These are phyloP conservation scores for Echeveria elegans DNA, from an alignment of 164 flowering plant genomes.

Conservation along the genomic window DNA sequence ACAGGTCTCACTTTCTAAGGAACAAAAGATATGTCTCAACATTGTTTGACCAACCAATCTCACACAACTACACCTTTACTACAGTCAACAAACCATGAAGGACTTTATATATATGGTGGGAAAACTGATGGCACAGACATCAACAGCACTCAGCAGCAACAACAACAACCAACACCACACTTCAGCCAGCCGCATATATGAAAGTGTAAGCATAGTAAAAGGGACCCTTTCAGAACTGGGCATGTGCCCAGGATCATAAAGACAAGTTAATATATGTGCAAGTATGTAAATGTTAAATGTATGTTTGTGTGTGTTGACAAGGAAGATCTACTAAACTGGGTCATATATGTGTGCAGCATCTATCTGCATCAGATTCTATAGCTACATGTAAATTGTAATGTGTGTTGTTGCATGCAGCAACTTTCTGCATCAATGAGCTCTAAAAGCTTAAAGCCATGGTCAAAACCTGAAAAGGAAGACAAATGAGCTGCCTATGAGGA, in stretches of 20 bases:
- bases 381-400: conserved; percentile 6
- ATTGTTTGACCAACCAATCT: conserved; percentile 3
- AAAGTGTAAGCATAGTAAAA: neutral
- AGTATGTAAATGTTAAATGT: too few species aligned
- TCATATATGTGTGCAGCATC: neutral
- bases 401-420: neutral
- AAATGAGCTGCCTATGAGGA: neutral
- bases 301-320: too few species aligned
- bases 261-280: neutral
- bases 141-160: neutral
- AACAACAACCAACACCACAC: neutral
- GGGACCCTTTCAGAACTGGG: neutral
- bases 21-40: conserved; percentile 7
- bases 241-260: neutral
- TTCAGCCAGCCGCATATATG: conserved; percentile 1
- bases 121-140: conserved; percentile 4
- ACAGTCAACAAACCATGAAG: conserved; percentile 4
- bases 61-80: neutral
- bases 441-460: conserved; percentile 5
- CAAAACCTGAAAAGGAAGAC: conserved; percentile 4
- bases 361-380: conserved; percentile 2
- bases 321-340: too few species aligned
- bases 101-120: neutral
- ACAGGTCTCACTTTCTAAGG: conserved; percentile 7
- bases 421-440: neutral